Percentiles rank a stretch among this genome's conserved stretches.
Evolutionary conservation across 2,329 filamentous ascomycete species (phyloP).

Genomic region (Talaromyces sp.): DNA sequence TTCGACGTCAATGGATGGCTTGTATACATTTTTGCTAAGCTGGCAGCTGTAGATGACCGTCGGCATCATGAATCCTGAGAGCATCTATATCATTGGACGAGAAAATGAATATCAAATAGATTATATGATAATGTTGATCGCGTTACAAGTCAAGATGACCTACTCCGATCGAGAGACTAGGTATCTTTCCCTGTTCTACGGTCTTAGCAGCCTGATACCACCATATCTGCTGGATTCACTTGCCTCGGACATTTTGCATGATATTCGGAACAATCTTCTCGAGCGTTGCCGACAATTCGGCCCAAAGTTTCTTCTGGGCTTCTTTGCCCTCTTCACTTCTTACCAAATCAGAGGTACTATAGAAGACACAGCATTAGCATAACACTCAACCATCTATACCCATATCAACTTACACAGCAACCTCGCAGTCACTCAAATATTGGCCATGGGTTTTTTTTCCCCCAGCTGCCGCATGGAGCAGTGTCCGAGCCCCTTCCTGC

Average conservation of each 20-base stretch:
- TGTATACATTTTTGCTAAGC: neutral
- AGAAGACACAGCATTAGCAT: neutral
- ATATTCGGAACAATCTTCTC: slow-evolving; percentile 1
- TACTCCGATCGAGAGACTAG: too few species aligned
- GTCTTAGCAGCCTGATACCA: neutral
- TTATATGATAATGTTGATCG: too few species aligned
- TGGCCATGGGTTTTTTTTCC: slow-evolving; percentile 8
- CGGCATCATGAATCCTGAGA: neutral
- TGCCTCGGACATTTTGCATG: neutral
- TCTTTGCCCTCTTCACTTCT: slow-evolving; percentile 1
- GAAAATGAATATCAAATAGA: too few species aligned
- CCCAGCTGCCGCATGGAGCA: slow-evolving; percentile 10
- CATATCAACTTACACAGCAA: slow-evolving; percentile 8
- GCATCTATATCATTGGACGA: neutral
- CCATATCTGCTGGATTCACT: too few species aligned
- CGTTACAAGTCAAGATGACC: too few species aligned
- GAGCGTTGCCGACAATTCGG: neutral
- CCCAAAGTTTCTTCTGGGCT: slow-evolving; percentile 4
- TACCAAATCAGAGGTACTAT: slow-evolving; percentile 6
- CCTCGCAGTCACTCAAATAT: slow-evolving; percentile 13
- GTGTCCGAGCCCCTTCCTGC: slow-evolving; percentile 9
- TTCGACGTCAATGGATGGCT: neutral
- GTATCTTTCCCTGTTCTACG: neutral
- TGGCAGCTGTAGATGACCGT: too few species aligned
- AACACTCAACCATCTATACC: neutral